Base-by-base conservation (phyloP, 2,329 filamentous ascomycete species). In the Xylariales sp. region DNA sequence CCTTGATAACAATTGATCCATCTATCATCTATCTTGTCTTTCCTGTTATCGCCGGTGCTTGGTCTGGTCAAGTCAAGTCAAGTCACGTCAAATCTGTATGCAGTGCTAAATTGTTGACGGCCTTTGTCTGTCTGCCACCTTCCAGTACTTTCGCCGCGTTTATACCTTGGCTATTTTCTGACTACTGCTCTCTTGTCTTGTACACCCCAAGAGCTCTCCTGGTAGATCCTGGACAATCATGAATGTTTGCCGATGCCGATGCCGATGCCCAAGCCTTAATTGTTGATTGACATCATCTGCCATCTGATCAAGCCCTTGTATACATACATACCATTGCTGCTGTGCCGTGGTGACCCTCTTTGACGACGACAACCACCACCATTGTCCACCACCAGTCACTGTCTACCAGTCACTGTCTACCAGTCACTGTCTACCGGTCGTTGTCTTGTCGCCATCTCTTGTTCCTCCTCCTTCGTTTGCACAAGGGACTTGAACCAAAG, bases 221-320 rank as follows among this genome's bases (percentile, higher is more conserved):
- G 16, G 53, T 55, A 49, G 52, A 43, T 30, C 36, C 34, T 34
- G 30, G 32, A 34, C 41, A 14, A 43, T 49, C 36, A 39, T 57
- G 56, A 61, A 48, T 61, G 45, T 46, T 48, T 64, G 32, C 49
- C 14, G 28, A 23, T 23, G 23, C 23, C 23, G 23, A 23, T 23
- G 23, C 23, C 23, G 23, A 23, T 23, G 1, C 23, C 23, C 23
- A 41, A 16, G 50, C 36, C 28, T 36, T 55, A 43, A n/a, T 62
- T 59, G 34, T 64, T 67, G 65, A 64, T 46, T 68, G 61, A 64
- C 65, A 68, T 64, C 61, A 60, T 60, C 50, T 41, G 28, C 61
- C 36, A 45, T 50, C 41, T 9, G 9, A 34, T 39, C 56, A 3
- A 61, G 45, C 45, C 18, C 43, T 64, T 64, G 45, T 30, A 55